These are phyloP conservation scores for Pistacia atlantica DNA, from an alignment of 345 rosid genomes.

Conservation along the genomic window DNA sequence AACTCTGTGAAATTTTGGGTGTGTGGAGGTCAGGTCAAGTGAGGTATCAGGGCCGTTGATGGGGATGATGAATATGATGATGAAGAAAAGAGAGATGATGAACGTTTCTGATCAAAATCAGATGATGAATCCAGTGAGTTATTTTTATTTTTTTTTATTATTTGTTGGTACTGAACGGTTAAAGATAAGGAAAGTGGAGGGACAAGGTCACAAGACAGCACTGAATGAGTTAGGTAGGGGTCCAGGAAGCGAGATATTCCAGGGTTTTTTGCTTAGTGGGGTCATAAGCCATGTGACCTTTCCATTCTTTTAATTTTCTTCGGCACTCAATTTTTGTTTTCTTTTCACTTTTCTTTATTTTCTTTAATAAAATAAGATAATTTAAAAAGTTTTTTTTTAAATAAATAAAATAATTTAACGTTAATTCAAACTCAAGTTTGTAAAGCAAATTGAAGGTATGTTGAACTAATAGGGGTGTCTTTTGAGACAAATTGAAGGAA, in stretches of 20 bases:
- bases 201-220: neutral
- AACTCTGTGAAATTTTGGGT: neutral
- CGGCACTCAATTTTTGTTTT: neutral
- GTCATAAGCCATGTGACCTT: constrained; percentile 1
- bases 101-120: constrained; percentile 39
- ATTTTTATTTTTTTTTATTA: neutral
- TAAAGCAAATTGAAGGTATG: too few species aligned
- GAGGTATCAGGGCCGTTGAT: constrained; percentile 53
- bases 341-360: neutral
- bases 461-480: too few species aligned
- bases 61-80: constrained; percentile 36
- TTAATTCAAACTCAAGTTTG: too few species aligned
- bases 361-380: too few species aligned
- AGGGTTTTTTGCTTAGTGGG: neutral
- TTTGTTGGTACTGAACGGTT: neutral
- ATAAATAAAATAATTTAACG: too few species aligned
- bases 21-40: constrained; percentile 37
- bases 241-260: constrained; percentile 11
- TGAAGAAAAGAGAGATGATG: constrained; percentile 18
- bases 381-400: too few species aligned
- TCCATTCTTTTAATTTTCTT: neutral
- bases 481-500: too few species aligned
- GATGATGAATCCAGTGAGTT: constrained; percentile 25
- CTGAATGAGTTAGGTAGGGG: neutral
- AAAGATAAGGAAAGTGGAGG: neutral